Evolutionary conservation across 1,284 basidiomycete genomes (phyloP), one percentile per base, ranked within the genome.

Genomic region (Cutaneotrichosporon mucoides): DNA sequence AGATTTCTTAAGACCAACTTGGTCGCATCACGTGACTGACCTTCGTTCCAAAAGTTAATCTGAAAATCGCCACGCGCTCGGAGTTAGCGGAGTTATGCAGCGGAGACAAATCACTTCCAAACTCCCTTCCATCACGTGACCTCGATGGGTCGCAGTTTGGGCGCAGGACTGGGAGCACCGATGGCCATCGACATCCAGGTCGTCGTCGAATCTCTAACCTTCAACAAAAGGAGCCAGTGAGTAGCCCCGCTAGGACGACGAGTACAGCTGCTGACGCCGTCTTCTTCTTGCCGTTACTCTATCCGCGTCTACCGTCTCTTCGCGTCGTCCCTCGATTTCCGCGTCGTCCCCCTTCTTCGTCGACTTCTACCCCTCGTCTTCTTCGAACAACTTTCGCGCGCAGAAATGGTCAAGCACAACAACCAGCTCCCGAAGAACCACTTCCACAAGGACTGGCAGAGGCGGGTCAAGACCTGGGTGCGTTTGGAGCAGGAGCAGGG

Each of bases 361-460:
- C 40, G 36, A 36, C 10, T 6, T 12, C 51, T 33, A n/a, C n/a
- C 41, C 9, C 16, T 13, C 37, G 35, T 15, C 33, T 16, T 16
- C 42, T 24, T 46, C 13, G 36, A 7, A 15, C 52, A 38, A 2
- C 40, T 56, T 42, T 47, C 37, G 34, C 47, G 7, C 48, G 34
- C 52, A 53, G 52, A 57, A 55, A 66, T 66, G 65, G 65, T 64
- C 57, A 65, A 64, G 62, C 64, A 67, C 63, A 67, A 67, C 65
- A 67, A 75, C 71, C 90, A 90, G 82, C 89, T 93, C 79, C 92
- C 86, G 81, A 84, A 82, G 77, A 94, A 94, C 83, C 94, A 97
- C 80, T 97, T 97, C 87, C 91, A 87, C 83, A 99, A 99, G 88
- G 92, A 96, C 81, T 96, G 92, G 92, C 79, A 81, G 73, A 68